Base-by-base conservation (phyloP, 2,329 filamentous ascomycete genomes). In the Xylaria digitata region DNA sequence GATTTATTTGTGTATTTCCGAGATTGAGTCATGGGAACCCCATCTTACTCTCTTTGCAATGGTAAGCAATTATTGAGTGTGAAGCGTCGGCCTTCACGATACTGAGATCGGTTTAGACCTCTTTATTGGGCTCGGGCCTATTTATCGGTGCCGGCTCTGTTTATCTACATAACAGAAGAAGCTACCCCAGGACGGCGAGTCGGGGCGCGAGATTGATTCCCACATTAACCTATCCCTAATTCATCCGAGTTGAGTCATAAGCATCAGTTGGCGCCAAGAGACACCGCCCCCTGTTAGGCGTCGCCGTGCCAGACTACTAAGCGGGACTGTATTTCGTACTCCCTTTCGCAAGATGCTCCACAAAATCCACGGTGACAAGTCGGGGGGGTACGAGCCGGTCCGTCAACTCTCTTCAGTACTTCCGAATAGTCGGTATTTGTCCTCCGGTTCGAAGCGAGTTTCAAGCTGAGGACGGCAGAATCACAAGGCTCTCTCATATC, bases 391-490 rank as follows among this genome's bases (percentile, higher is more conserved):
- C 42, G 17, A 21, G 43, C 49, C 59, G 59, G 49, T 32, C 26
- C 55, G 54, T 40, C 6, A 54, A 13, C 42, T 43, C 42, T 43
- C 11, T 37, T 45, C 37, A 48, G 46, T 34, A 6, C 45, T 11
- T 34, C 46, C 42, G n/a, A 53, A 23, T 8, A 13, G 40, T 67
- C 61, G 65, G 65, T 23, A 26, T 43, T 50, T 23, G 40, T 58
- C 32, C 30, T 43, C 57, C 61, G 61, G 61, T 61, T 30, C n/a
- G 50, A 19, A 13, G 62, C 58, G 62, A 68, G 58, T 32, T n/a
- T 42, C 21, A 50, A 60, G 15, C 11, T 49, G 46, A 43, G 2
- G n/a, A 42, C 21, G 32, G 1, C 19, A 60, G 23, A 6, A 40
- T 13, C 17, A 50, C 13, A 17, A 30, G 23, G 23, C 26, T 19